phyloP scores from a whole-genome alignment of 1,284 basidiomycete genomes.

The Phylloboletellus chloephorus region DNA sequence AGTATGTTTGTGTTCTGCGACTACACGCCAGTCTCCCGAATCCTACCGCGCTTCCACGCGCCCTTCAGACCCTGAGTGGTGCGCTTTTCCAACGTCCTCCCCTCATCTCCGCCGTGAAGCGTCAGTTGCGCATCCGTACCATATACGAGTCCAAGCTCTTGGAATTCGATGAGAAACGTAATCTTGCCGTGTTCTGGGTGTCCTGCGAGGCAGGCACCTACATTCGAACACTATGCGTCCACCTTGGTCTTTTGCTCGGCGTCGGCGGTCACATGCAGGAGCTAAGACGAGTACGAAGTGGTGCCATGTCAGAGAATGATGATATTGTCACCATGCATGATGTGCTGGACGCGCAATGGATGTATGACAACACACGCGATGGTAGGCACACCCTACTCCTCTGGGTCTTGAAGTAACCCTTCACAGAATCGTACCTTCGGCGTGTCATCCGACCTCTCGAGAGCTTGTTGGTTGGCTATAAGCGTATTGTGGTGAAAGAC shows the following conservation, averaged over 20 bases:
- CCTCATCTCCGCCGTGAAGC: conserved; percentile 98
- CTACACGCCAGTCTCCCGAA: conserved; percentile 82
- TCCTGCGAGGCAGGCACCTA: conserved; percentile 99
- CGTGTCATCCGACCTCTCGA: conserved; percentile 94
- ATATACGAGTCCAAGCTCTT: conserved; percentile 96
- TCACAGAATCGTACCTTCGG: conserved; percentile 88
- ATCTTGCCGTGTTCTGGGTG: conserved; percentile 97
- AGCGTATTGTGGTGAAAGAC: conserved; percentile 99
- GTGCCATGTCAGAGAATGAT: conserved; percentile 96
- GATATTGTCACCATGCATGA: conserved; percentile 99
- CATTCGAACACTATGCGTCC: conserved; percentile 97
- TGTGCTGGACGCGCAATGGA: conserved; percentile 98
- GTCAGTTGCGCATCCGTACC: conserved; percentile 95
- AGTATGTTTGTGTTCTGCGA: conserved; percentile 95
- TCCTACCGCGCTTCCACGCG: conserved; percentile 84
- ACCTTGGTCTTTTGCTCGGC: conserved; percentile 90
- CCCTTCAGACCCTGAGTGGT: conserved; percentile 94
- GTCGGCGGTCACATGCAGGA: conserved; percentile 99
- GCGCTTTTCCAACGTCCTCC: conserved; percentile 99
- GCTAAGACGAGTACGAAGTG: conserved; percentile 89
- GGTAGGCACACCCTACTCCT: conserved; percentile 44
- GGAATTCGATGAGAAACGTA: conserved; percentile 97
- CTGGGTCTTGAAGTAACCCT: conserved; percentile 9
- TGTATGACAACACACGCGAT: conserved; percentile 98
- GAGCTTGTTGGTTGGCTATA: conserved; percentile 92